These are phyloP conservation scores for Tricholoma furcatifolium DNA, from an alignment of 768 basidiomycete species.

Conservation along the genomic window DNA sequence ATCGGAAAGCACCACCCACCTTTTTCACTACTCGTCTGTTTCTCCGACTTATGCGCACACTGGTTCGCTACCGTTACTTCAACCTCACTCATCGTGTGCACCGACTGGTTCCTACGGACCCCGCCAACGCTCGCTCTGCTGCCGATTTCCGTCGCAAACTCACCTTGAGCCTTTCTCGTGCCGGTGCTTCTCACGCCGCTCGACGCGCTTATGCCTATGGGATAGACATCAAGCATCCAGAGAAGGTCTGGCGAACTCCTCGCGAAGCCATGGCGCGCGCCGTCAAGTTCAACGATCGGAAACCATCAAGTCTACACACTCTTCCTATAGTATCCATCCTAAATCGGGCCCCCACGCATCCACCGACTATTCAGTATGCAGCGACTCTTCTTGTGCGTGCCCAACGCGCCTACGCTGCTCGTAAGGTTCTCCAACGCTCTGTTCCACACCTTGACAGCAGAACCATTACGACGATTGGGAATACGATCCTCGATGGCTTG, in stretches of 20 bases:
- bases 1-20: constrained; percentile 22
- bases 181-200: constrained; percentile 31
- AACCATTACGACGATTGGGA: constrained; percentile 48
- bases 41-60: constrained; percentile 33
- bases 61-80: constrained; percentile 42
- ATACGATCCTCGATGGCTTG: constrained; percentile 52
- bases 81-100: constrained; percentile 31
- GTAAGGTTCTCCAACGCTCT: constrained; percentile 34
- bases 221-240: constrained; percentile 1
- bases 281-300: constrained; percentile 22
- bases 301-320: constrained; percentile 15
- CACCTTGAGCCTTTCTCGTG: constrained; percentile 24
- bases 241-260: constrained; percentile 11
- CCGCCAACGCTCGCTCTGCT: constrained; percentile 16
- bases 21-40: constrained; percentile 43
- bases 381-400: constrained; percentile 39
- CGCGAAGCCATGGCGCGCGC: constrained; percentile 24
- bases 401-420: constrained; percentile 43
- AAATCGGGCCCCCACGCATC: constrained; percentile 21
- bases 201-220: constrained; percentile 15
- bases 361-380: constrained; percentile 29
- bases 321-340: constrained; percentile 24
- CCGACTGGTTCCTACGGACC: constrained; percentile 16
- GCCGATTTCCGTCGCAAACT: constrained; percentile 32
- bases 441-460: constrained; percentile 25